Evolutionary conservation across 2,329 filamentous ascomycete species (phyloP).

Genomic region (Berkeleyomyces basicola): DNA sequence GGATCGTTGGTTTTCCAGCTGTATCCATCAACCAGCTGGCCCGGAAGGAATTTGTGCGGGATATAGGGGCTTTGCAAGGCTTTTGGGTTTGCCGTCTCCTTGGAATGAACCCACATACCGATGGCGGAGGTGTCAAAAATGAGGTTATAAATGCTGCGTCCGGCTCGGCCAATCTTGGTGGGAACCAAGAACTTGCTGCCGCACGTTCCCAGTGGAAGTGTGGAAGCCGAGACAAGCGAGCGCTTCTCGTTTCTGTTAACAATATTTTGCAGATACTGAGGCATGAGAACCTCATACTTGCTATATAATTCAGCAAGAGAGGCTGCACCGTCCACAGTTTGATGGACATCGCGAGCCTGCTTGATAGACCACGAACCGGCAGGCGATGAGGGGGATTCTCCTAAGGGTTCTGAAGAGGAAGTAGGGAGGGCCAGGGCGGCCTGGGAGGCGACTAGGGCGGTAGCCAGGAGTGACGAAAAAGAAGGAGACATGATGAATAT

Average conservation of each 20-base stretch:
- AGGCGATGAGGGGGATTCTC: too few relatives aligned
- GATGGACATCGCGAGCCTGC: too few relatives aligned
- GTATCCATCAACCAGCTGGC: conserved; percentile 23
- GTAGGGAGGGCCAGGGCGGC: too few relatives aligned
- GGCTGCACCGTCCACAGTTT: too few relatives aligned
- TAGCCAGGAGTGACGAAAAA: too few relatives aligned
- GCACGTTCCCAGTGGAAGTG: conserved; percentile 16
- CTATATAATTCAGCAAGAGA: conserved; percentile 23
- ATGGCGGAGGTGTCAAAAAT: conserved; percentile 32
- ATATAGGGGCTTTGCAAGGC: conserved; percentile 25
- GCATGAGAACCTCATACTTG: conserved; percentile 23
- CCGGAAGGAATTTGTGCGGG: conserved; percentile 23
- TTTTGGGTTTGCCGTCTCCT: conserved; percentile 23
- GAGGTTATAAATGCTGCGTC: conserved; percentile 24
- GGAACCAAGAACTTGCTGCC: conserved; percentile 26
- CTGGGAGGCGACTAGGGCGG: too few relatives aligned
- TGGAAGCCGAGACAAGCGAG: conserved; percentile 19
- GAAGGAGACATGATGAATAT: too few relatives aligned
- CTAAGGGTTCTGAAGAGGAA: too few relatives aligned
- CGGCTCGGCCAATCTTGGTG: conserved; percentile 26
- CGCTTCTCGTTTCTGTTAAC: conserved; percentile 16
- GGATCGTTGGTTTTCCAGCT: conserved; percentile 28
- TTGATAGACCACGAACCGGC: too few relatives aligned
- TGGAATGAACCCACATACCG: conserved; percentile 33
- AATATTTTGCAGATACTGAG: conserved; percentile 18